phyloP scores from a whole-genome alignment of 2,329 filamentous ascomycete species.

The Aspergillus terreus region DNA sequence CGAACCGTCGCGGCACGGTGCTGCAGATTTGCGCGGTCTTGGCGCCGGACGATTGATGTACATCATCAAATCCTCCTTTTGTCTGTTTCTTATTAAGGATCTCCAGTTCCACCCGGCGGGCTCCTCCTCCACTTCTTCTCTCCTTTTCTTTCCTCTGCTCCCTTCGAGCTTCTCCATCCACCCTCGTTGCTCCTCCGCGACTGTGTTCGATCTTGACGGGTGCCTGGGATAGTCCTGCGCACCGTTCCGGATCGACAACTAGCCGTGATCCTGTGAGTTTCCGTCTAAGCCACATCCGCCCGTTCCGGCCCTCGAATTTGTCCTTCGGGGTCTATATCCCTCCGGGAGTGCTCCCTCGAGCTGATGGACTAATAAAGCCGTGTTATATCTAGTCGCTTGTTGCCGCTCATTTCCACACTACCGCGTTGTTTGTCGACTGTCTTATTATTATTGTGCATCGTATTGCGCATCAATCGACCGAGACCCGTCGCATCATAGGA shows the following conservation, averaged over 20 bases:
- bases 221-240: background rate
- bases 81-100: background rate
- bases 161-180: background rate
- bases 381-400: too few relatives aligned
- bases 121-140: slow-evolving; percentile 1
- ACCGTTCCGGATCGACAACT: background rate
- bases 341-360: background rate
- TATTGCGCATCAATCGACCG: too few relatives aligned
- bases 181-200: too few relatives aligned
- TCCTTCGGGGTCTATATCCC: background rate
- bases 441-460: too few relatives aligned
- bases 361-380: background rate
- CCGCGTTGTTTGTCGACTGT: too few relatives aligned
- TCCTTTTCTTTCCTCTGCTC: background rate
- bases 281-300: slow-evolving; percentile 14
- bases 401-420: too few relatives aligned
- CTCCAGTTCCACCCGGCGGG: background rate
- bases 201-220: background rate
- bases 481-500: background rate
- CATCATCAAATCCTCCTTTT: too few relatives aligned
- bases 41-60: too few relatives aligned
- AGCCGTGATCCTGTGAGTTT: slow-evolving; percentile 5
- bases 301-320: slow-evolving; percentile 6
- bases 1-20: too few relatives aligned
- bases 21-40: too few relatives aligned